phyloP scores from a whole-genome alignment of 306 rosid species.

The Rubus idaeus region DNA sequence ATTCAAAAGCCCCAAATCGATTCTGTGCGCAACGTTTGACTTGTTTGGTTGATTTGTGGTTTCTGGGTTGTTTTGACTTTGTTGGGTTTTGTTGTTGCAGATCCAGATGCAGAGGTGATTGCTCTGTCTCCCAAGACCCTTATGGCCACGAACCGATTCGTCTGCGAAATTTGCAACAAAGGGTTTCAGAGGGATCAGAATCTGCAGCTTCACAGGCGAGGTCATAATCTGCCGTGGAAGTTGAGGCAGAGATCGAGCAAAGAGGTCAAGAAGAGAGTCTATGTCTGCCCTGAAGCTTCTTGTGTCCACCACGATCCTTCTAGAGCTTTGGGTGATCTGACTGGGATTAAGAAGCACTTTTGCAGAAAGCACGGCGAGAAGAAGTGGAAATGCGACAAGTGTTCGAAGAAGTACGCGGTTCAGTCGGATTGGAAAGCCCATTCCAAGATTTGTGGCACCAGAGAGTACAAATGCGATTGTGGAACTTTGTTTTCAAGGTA shows the following conservation, averaged over 20 bases:
- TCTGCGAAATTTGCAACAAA: constrained; percentile 89
- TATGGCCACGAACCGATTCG: constrained; percentile 80
- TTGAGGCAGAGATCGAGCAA: constrained; percentile 74
- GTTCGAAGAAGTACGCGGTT: constrained; percentile 90
- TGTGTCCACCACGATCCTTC: constrained; percentile 95
- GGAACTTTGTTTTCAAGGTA: constrained; percentile 80
- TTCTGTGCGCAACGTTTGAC: neutral
- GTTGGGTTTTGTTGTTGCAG: constrained; percentile 31
- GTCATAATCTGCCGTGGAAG: constrained; percentile 96
- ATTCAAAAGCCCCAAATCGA: neutral
- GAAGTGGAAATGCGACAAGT: constrained; percentile 97
- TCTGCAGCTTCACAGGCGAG: constrained; percentile 88
- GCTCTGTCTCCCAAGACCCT: constrained; percentile 87
- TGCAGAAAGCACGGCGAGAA: constrained; percentile 95
- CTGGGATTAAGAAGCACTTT: constrained; percentile 91
- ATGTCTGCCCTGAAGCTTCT: constrained; percentile 79
- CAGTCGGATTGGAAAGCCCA: constrained; percentile 99
- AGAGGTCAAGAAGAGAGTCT: constrained; percentile 81
- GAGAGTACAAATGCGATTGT: constrained; percentile 95
- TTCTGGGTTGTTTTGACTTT: neutral
- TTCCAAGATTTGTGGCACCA: constrained; percentile 81
- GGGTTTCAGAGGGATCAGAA: constrained; percentile 98
- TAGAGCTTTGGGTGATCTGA: constrained; percentile 84
- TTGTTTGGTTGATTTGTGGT: neutral
- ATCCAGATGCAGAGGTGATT: constrained; percentile 96